These are phyloP conservation scores for Pichia norvegensis DNA, from an alignment of 1,139 yeast species.

Conservation along the genomic window DNA sequence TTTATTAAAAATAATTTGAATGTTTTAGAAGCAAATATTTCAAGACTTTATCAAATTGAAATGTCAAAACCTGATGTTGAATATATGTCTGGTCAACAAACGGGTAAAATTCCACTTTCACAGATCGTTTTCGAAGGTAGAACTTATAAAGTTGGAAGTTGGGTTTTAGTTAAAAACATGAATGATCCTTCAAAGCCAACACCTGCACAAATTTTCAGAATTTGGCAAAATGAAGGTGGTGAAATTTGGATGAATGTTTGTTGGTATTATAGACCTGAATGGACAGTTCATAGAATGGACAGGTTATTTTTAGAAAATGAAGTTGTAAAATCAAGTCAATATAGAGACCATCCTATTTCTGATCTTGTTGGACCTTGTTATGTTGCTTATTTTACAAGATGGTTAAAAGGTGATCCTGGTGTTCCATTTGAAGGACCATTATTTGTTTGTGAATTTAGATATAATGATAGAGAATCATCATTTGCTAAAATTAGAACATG, in stretches of 20 bases:
- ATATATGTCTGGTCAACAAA: slow-evolving; percentile 50
- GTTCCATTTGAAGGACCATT: slow-evolving; percentile 71
- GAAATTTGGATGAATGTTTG: slow-evolving; percentile 81
- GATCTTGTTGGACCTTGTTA: slow-evolving; percentile 91
- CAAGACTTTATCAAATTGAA: slow-evolving; percentile 57
- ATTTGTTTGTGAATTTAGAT: slow-evolving; percentile 91
- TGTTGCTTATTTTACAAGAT: slow-evolving; percentile 89
- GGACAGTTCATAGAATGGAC: slow-evolving; percentile 89
- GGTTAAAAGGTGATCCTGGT: slow-evolving; percentile 92
- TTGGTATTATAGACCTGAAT: slow-evolving; percentile 97
- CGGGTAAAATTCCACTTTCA: slow-evolving; percentile 59
- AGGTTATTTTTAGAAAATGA: slow-evolving; percentile 86
- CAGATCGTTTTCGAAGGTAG: slow-evolving; percentile 71
- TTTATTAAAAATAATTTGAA: slow-evolving; percentile 56
- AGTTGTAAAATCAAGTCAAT: slow-evolving; percentile 94
- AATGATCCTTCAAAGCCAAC: slow-evolving; percentile 87
- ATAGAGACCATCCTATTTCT: slow-evolving; percentile 83
- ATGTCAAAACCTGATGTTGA: slow-evolving; percentile 75
- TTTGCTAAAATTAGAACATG: slow-evolving; percentile 95
- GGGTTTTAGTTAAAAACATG: slow-evolving; percentile 83
- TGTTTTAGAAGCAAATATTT: slow-evolving; percentile 54
- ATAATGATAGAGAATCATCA: slow-evolving; percentile 81
- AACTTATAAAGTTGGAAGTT: slow-evolving; percentile 80
- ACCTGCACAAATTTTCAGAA: slow-evolving; percentile 85
- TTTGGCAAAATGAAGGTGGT: slow-evolving; percentile 82